Percentiles rank a stretch among this genome's conserved stretches.
phyloP scores from a whole-genome alignment of 495 filamentous ascomycete genomes.

The Saxophila tyrrhenica region DNA sequence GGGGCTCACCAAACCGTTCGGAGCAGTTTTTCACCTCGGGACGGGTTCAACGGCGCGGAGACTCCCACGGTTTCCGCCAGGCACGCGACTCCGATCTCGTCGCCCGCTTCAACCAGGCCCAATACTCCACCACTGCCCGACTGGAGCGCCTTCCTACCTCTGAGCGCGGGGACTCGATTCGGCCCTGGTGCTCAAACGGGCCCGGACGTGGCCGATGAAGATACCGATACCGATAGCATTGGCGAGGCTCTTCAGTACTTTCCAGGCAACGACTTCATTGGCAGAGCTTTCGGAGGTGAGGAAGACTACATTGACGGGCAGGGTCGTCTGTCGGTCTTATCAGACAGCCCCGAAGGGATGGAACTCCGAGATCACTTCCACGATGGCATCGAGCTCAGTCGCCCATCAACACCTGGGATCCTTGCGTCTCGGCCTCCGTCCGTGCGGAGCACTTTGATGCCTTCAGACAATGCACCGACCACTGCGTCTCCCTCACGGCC shows the following conservation, averaged over 20 bases:
- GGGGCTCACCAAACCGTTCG: neutral
- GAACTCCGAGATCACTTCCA: neutral
- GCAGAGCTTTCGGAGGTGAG: neutral
- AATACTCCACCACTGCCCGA: neutral
- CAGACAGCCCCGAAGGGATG: neutral
- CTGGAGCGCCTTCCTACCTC: neutral
- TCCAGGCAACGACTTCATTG: neutral
- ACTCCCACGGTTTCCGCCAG: neutral
- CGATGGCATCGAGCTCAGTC: neutral
- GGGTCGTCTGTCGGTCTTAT: neutral
- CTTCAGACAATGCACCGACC: neutral
- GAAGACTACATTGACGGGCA: neutral
- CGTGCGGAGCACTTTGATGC: neutral
- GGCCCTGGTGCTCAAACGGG: neutral
- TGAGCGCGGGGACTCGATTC: neutral
- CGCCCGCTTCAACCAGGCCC: neutral
- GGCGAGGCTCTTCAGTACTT: too few relatives aligned
- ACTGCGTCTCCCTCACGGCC: neutral
- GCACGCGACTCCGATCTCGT: neutral
- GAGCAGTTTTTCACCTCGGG: neutral
- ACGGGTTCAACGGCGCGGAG: neutral
- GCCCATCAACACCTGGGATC: neutral
- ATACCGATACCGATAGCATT: too few relatives aligned
- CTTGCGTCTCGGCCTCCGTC: neutral
- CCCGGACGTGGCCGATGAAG: neutral